Evolutionary conservation across 805 yeast genomes (phyloP).

Genomic region (Metschnikowia reukaufii): DNA sequence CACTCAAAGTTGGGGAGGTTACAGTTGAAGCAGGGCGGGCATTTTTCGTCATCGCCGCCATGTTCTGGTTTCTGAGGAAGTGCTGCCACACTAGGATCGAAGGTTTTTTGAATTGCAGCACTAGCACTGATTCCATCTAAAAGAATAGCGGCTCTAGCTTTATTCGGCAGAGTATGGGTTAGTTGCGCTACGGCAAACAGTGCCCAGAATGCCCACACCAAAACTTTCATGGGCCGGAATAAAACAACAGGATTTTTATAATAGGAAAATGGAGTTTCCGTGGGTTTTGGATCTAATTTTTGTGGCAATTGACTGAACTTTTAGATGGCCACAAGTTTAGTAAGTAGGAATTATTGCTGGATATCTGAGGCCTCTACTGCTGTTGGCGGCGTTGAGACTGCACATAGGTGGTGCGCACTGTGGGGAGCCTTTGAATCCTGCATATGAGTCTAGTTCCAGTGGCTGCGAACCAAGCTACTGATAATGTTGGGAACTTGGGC

Average conservation of each 20-base stretch:
- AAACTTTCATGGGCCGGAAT: neutral
- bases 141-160: conserved; percentile 1
- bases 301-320: neutral
- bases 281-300: too few species aligned
- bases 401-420: too few species aligned
- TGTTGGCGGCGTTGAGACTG: too few species aligned
- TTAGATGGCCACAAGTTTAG: too few species aligned
- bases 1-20: conserved; percentile 88
- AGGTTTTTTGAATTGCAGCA: conserved; percentile 6
- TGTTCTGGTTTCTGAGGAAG: neutral
- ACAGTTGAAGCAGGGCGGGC: conserved; percentile 96
- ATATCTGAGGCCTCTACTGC: too few species aligned
- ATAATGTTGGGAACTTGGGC: too few species aligned
- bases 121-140: conserved; percentile 6
- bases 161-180: neutral
- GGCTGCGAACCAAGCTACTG: too few species aligned
- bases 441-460: too few species aligned
- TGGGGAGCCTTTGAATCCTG: too few species aligned
- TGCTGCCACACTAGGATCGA: conserved; percentile 4
- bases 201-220: conserved; percentile 1
- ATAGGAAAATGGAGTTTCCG: neutral
- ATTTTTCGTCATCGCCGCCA: conserved; percentile 24
- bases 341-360: too few species aligned
- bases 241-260: neutral
- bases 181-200: neutral